Percentiles rank a stretch among this genome's conserved stretches.
phyloP scores from a whole-genome alignment of 2,329 filamentous ascomycete species.

The Berkeleyomyces basicola region DNA sequence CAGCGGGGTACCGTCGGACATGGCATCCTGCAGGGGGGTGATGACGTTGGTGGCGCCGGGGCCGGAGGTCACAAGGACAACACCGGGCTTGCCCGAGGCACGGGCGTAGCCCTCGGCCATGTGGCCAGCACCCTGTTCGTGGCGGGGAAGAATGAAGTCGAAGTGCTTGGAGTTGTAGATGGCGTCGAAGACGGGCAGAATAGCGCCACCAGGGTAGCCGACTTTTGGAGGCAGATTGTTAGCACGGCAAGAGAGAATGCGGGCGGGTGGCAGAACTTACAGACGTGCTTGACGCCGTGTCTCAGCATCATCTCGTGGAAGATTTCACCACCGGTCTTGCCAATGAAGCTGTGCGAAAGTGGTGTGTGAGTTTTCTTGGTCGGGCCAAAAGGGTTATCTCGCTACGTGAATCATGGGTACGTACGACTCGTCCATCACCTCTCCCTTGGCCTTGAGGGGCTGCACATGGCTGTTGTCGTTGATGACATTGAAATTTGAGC shows the following conservation, averaged over 20 bases:
- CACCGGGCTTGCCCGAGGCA: constrained; percentile 82
- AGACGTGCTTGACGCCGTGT: constrained; percentile 82
- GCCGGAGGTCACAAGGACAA: constrained; percentile 91
- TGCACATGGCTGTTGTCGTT: constrained; percentile 45
- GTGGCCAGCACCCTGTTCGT: constrained; percentile 95
- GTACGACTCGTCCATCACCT: constrained; percentile 68
- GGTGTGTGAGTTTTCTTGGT: background rate
- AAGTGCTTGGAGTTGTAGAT: constrained; percentile 98
- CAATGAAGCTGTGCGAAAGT: constrained; percentile 52
- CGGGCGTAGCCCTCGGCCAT: constrained; percentile 97
- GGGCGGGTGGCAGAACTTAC: constrained; percentile 36
- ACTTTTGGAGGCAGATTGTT: constrained; percentile 28
- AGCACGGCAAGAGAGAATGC: background rate
- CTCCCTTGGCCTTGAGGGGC: constrained; percentile 42
- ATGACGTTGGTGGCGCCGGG: constrained; percentile 94
- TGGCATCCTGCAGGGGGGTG: constrained; percentile 88
- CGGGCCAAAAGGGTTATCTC: background rate
- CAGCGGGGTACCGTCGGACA: constrained; percentile 89
- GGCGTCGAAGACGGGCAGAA: constrained; percentile 94
- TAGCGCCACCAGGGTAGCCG: constrained; percentile 86
- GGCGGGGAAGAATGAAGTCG: constrained; percentile 84
- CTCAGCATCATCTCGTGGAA: constrained; percentile 99
- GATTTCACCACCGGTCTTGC: constrained; percentile 88
- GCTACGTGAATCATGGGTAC: constrained; percentile 20
- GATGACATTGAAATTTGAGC: constrained; percentile 41